A percentile compares a stretch with the other conserved stretches of the same genome.
phyloP scores from a whole-genome alignment of 2,329 filamentous ascomycete genomes.

The Calonectria leucothoes region DNA sequence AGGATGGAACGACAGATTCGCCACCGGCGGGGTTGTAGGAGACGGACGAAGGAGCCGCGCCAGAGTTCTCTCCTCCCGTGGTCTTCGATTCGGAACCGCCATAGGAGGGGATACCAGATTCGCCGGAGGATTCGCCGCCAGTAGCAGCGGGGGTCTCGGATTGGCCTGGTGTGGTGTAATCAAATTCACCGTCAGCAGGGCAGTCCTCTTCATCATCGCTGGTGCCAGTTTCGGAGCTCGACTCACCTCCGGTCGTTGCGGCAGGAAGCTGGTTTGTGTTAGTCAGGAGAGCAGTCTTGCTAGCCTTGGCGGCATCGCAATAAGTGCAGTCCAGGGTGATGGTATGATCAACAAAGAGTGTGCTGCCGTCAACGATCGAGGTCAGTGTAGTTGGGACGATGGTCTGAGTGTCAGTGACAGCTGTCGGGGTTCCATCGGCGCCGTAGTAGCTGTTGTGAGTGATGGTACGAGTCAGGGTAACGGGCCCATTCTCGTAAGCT shows the following conservation, averaged over 20 bases:
- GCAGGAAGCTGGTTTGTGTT: slow-evolving; percentile 23
- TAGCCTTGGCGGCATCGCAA: slow-evolving; percentile 25
- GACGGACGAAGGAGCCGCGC: background rate
- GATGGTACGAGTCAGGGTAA: slow-evolving; percentile 23
- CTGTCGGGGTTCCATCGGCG: slow-evolving; percentile 1
- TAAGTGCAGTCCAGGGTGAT: slow-evolving; percentile 21
- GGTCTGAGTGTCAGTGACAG: slow-evolving; percentile 21
- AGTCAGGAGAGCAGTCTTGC: slow-evolving; percentile 34
- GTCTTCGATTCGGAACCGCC: slow-evolving; percentile 1
- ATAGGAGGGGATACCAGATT: background rate
- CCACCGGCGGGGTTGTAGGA: background rate
- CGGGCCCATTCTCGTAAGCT: slow-evolving; percentile 23
- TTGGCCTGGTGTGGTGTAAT: slow-evolving; percentile 2
- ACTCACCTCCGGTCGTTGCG: slow-evolving; percentile 26
- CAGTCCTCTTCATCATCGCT: slow-evolving; percentile 23
- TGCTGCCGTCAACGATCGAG: slow-evolving; percentile 22
- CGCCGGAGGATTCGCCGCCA: background rate
- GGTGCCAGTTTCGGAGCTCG: slow-evolving; percentile 7
- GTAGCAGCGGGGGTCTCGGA: background rate
- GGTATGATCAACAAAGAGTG: slow-evolving; percentile 22
- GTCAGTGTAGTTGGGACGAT: slow-evolving; percentile 12
- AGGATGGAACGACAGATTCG: background rate
- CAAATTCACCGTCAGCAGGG: slow-evolving; percentile 18
- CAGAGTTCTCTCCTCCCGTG: background rate
- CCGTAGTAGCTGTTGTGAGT: slow-evolving; percentile 17